phyloP scores from a whole-genome alignment of 805 yeast genomes.

The Starmerella cellae region DNA sequence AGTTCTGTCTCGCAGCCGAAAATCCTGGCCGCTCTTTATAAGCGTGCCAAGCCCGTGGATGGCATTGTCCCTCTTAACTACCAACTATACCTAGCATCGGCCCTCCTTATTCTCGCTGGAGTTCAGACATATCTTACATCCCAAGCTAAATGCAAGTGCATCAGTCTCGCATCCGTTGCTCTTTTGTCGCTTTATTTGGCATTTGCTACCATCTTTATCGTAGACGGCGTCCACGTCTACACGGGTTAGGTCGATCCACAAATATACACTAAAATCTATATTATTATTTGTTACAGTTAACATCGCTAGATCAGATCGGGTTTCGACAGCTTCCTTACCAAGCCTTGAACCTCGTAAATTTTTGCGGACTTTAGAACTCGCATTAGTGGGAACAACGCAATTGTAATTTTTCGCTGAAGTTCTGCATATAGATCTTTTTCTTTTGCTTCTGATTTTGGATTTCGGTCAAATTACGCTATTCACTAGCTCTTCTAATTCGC shows the following conservation, averaged over 20 bases:
- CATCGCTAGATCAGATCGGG: no score
- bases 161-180: slow-evolving; percentile 8
- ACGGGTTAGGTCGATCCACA: slow-evolving; percentile 26
- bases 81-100: slow-evolving; percentile 20
- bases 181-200: slow-evolving; percentile 27
- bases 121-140: neutral
- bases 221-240: slow-evolving; percentile 37
- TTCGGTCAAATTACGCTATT: no score
- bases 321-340: no score
- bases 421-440: no score
- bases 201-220: slow-evolving; percentile 32
- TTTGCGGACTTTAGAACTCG: no score
- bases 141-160: neutral
- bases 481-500: no score
- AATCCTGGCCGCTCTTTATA: slow-evolving; percentile 6
- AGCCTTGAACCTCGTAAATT: no score
- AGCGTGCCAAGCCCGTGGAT: slow-evolving; percentile 15
- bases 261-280: no score
- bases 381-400: no score
- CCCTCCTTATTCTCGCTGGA: slow-evolving; percentile 12
- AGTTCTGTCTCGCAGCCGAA: neutral
- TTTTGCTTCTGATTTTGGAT: no score
- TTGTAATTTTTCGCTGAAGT: no score
- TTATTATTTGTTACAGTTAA: no score
- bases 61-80: slow-evolving; percentile 20